Base-by-base conservation (phyloP, 1,284 basidiomycete species). In the Pseudozyma sp. region DNA sequence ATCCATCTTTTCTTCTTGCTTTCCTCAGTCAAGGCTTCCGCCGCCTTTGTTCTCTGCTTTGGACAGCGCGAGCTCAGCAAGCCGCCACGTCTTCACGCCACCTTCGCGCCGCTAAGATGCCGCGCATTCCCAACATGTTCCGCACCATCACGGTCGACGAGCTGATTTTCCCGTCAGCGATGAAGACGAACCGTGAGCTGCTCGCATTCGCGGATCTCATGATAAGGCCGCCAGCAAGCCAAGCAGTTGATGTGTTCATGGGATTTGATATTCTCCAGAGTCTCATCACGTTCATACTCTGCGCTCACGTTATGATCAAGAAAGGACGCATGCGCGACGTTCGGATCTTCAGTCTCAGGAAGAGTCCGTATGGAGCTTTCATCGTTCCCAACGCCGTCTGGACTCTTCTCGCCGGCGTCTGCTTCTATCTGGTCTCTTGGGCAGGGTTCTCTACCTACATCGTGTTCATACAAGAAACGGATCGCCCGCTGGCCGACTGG, bases 331-430 rank as follows among this genome's bases (percentile, higher is more conserved):
- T 56, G 43, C 47, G 43, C 16, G 40, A 51, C 7, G 10, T 58
- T 1, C 39, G 52, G 3, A 14, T 66, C 47, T 8, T 66, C 31
- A 66, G 48, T 0, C 36, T 66, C 0, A 48, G 63, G 16, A 39
- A 42, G 36, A 66, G 50, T 18, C 21, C 57, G 0, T 66, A 47
- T 19, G 63, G 57, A 1, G 45, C 47, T 9, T 59, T 59, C 18
- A 51, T 65, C 14, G 56, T 65, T 5, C 63, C 63, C 16, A 65
- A 59, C 51, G 56, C 56, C 16, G 40, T 65, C 25, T 55, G 59
- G 51, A 21, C 25, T 2, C 13, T 54, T 11, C 12, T 65, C 34
- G 7, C n/a, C 9, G 34, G 42, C 3, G 31, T 47, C 2, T n/a
- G 16, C 8, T 3, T 54, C 18, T 59, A 54, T 21, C 34, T 59